Conservation (phyloP, 2,329 filamentous ascomycete genomes). For the Aspergillus tanneri region DNA sequence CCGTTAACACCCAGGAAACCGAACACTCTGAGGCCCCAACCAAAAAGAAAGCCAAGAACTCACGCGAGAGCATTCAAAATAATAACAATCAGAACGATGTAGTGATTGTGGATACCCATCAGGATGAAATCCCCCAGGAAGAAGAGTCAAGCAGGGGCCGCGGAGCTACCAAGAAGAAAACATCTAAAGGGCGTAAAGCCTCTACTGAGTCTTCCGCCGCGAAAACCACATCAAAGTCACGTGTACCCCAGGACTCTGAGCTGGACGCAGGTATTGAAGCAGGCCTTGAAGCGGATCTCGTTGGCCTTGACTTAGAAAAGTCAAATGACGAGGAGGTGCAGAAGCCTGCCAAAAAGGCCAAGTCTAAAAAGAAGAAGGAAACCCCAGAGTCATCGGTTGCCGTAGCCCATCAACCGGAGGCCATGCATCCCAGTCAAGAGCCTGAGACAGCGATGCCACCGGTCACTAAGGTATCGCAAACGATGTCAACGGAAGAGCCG, state of each 20-base stretch:
- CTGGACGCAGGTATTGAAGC: conserved; percentile 65
- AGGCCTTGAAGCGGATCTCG: conserved; percentile 65
- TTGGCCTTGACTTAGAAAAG: conserved; percentile 55
- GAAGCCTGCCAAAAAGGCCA: conserved; percentile 30
- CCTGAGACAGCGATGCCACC: not conserved
- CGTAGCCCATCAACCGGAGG: conserved; percentile 11
- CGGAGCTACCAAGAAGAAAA: conserved; percentile 39
- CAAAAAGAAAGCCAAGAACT: conserved; percentile 60
- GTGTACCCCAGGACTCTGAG: conserved; percentile 61
- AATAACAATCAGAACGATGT: conserved; percentile 37
- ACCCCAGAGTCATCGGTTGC: conserved; percentile 6
- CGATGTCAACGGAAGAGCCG: conserved; percentile 1
- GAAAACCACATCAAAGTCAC: conserved; percentile 46
- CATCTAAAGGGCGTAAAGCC: conserved; percentile 47
- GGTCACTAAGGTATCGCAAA: conserved; percentile 4
- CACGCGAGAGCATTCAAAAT: conserved; percentile 51
- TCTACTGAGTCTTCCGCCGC: conserved; percentile 52
- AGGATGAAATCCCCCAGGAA: conserved; percentile 20
- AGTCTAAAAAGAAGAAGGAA: conserved; percentile 30
- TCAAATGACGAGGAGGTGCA: conserved; percentile 25
- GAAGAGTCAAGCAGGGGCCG: conserved; percentile 48
- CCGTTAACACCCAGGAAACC: conserved; percentile 14
- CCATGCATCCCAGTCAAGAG: conserved; percentile 9
- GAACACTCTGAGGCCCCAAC: conserved; percentile 44
- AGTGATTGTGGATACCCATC: conserved; percentile 31